Evolutionary conservation across 495 filamentous ascomycete species (phyloP).

Genomic region (Talaromyces thailandensis): DNA sequence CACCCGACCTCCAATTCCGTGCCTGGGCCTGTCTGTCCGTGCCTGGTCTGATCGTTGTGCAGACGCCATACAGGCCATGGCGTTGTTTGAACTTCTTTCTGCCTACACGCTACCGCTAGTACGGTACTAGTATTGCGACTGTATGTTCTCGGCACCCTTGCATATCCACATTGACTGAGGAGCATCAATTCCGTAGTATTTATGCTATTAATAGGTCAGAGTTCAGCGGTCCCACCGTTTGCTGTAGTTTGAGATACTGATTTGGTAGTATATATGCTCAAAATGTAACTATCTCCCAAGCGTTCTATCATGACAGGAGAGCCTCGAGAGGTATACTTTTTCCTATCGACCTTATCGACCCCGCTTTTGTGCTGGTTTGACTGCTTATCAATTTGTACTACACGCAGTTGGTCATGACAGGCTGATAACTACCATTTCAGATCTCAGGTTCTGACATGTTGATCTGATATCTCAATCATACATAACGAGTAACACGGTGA

Average conservation of each 20-base stretch:
- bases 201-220: neutral
- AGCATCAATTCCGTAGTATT: neutral
- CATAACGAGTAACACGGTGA: neutral
- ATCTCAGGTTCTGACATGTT: neutral
- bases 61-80: neutral
- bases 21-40: neutral
- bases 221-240: neutral
- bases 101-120: neutral
- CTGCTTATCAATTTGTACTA: neutral
- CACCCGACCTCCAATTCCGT: neutral
- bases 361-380: neutral
- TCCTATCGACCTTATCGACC: neutral
- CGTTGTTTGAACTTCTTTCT: neutral
- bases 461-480: neutral
- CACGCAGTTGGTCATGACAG: neutral
- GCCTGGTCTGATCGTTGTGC: neutral
- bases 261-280: neutral
- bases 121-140: neutral
- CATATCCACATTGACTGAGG: neutral
- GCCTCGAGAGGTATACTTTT: too few species aligned
- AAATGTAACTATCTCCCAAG: too few species aligned
- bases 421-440: neutral
- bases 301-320: too few species aligned
- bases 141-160: neutral
- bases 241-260: neutral